Percentiles rank a stretch among this genome's conserved stretches.
These are phyloP conservation scores for Cladosporium cucumerinum DNA, from an alignment of 2,329 filamentous ascomycete genomes.

Conservation along the genomic window DNA sequence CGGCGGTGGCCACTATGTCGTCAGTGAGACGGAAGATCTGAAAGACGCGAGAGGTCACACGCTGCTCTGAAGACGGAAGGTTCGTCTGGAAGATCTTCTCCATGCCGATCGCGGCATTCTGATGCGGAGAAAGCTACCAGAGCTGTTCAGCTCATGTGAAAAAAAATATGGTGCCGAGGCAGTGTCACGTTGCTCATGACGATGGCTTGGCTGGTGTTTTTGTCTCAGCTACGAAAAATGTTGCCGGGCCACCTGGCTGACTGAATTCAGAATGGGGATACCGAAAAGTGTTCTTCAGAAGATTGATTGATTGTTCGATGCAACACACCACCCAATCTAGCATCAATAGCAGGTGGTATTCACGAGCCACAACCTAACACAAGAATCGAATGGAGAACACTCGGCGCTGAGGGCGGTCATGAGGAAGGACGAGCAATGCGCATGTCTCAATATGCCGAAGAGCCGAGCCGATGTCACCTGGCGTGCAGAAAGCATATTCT, in stretches of 20 bases:
- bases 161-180: constrained; percentile 5
- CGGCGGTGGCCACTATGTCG: neutral
- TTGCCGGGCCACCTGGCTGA: neutral
- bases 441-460: neutral
- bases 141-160: neutral
- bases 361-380: neutral
- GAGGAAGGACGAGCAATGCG: neutral
- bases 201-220: neutral
- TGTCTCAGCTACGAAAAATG: constrained; percentile 5
- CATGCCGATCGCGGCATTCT: constrained; percentile 1
- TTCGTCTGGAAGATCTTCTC: constrained; percentile 4
- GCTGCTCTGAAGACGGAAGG: constrained; percentile 2
- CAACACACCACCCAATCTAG: neutral
- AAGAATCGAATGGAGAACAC: neutral
- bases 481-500: neutral
- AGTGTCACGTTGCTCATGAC: constrained; percentile 12
- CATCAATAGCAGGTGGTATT: neutral
- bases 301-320: neutral
- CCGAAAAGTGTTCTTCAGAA: neutral
- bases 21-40: constrained; percentile 2
- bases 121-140: neutral
- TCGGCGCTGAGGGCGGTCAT: neutral
- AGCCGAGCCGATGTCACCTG: neutral
- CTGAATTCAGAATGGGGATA: neutral
- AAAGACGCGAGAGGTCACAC: constrained; percentile 2